Base-by-base conservation (phyloP, 345 rosid genomes). In the Salix dunnii region DNA sequence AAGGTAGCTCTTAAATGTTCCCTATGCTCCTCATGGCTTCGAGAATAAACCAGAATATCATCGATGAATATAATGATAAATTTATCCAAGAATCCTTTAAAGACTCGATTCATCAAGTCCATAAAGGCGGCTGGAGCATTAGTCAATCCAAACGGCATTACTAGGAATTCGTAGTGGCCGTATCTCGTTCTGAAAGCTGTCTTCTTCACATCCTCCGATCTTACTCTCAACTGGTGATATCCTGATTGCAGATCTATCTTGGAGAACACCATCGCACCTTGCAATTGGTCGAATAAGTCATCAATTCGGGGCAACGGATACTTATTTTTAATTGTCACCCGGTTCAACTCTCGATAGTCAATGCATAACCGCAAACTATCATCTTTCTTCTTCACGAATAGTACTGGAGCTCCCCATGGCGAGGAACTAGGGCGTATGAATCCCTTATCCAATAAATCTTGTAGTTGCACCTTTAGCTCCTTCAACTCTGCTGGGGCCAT, bases 21-120 rank as follows among this genome's bases (percentile, higher is more conserved):
- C n/a, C 10, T n/a, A 36, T 68, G 55, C 31, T 68, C 72, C 28
- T 38, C 53, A 13, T 68, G 8, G 8, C 9, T 68, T 20, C 53
- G 25, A 7, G 72, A 68, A 14, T 68, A 68, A 18, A 68, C 31
- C 51, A 25, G 21, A 38, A 68, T 68, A 42, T 68, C 72, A 31
- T 68, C 53, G 72, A 68, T 68, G 72, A 68, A 38, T 20, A 36
- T 16, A 40, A 68, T 68, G 3, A 68, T n/a, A n/a, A n/a, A n/a
- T n/a, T n/a, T n/a, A n/a, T n/a, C n/a, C n/a, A n/a, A n/a, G n/a
- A n/a, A n/a, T 23, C 21, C 14, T 11, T 31, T 28, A 20, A 66
- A 66, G 21, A 66, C 69, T 12, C 40, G 17, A 31, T 66, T 68
- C 72, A 68, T 68, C 30, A 68, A 68, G 42, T 20, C 49, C 72